A percentile compares a stretch with the other conserved stretches of the same genome.
phyloP scores from a whole-genome alignment of 1,284 basidiomycete genomes.

The Polyporus tsugae region DNA sequence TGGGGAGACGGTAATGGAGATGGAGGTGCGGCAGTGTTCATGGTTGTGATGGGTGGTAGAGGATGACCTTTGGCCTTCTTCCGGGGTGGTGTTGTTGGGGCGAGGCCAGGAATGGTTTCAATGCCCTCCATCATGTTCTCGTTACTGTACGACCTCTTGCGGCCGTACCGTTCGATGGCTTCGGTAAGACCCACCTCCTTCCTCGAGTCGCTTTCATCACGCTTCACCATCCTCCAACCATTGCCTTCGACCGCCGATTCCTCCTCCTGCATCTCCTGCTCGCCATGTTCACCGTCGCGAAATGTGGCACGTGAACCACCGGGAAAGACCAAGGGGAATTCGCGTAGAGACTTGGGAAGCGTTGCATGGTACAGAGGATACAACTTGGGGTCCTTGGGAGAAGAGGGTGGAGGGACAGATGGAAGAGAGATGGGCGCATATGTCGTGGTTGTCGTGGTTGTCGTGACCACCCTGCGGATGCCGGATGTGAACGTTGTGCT shows the following conservation, averaged over 20 bases:
- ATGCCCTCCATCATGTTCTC: constrained; percentile 83
- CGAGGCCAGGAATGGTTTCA: constrained; percentile 61
- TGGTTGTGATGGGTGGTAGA: constrained; percentile 61
- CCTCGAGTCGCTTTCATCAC: constrained; percentile 62
- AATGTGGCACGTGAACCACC: constrained; percentile 81
- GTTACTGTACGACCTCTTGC: constrained; percentile 75
- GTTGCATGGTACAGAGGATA: constrained; percentile 79
- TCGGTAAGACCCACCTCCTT: constrained; percentile 72
- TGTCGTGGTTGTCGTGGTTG: constrained; percentile 84
- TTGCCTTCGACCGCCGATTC: constrained; percentile 69
- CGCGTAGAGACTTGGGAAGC: constrained; percentile 72
- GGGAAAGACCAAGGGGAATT: constrained; percentile 80
- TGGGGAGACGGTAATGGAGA: constrained; percentile 84
- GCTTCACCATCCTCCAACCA: constrained; percentile 78
- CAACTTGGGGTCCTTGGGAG: constrained; percentile 79
- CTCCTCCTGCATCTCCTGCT: constrained; percentile 74
- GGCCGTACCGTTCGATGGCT: constrained; percentile 82
- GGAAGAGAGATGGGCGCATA: constrained; percentile 85
- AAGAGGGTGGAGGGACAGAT: constrained; percentile 67
- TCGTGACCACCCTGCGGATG: constrained; percentile 77
- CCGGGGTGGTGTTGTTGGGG: constrained; percentile 65
- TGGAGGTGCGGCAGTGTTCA: constrained; percentile 77
- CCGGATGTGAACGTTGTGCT: constrained; percentile 39
- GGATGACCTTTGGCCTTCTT: constrained; percentile 76
- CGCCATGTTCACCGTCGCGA: constrained; percentile 68